These are phyloP conservation scores for Acanthamoeba castellanii DNA, from an alignment of 208 protist genomes.

Conservation along the genomic window DNA sequence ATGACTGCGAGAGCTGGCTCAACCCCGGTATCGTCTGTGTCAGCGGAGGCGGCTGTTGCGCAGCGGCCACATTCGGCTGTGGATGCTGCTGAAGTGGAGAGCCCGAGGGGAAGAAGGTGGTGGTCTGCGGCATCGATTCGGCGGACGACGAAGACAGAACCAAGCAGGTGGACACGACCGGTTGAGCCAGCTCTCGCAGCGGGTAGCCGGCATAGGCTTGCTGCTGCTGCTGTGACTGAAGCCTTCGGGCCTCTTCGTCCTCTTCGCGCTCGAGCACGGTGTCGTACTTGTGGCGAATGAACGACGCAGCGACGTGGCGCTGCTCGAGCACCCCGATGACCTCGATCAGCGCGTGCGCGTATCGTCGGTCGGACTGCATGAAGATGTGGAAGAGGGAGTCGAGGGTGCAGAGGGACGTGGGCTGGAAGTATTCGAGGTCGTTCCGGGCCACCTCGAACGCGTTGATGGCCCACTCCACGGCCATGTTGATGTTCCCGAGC, in stretches of 20 bases:
- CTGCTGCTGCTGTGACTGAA: neutral
- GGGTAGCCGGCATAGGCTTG: neutral
- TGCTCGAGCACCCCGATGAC: conserved; percentile 23
- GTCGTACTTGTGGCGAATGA: conserved; percentile 28
- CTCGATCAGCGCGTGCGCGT: neutral
- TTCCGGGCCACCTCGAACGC: conserved; percentile 23
- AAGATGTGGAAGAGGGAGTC: conserved; percentile 32
- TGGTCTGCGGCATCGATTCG: neutral
- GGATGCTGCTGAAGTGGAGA: too few species aligned
- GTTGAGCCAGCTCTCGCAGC: too few species aligned
- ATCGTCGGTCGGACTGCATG: neutral
- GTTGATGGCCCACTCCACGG: conserved; percentile 40
- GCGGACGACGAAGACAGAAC: too few species aligned
- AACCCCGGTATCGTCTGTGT: neutral
- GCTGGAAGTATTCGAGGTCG: conserved; percentile 39
- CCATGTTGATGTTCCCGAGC: neutral
- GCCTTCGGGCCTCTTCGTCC: neutral
- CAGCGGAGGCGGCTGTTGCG: neutral
- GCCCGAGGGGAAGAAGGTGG: too few species aligned
- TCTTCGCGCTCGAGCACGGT: conserved; percentile 11
- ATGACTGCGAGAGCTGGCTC: neutral
- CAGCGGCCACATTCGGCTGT: too few species aligned
- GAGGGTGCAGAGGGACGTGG: conserved; percentile 42
- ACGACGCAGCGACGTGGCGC: neutral
- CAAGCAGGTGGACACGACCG: too few species aligned